Conservation (phyloP, 2,329 filamentous ascomycete species). For the Diaporthe sp. region DNA sequence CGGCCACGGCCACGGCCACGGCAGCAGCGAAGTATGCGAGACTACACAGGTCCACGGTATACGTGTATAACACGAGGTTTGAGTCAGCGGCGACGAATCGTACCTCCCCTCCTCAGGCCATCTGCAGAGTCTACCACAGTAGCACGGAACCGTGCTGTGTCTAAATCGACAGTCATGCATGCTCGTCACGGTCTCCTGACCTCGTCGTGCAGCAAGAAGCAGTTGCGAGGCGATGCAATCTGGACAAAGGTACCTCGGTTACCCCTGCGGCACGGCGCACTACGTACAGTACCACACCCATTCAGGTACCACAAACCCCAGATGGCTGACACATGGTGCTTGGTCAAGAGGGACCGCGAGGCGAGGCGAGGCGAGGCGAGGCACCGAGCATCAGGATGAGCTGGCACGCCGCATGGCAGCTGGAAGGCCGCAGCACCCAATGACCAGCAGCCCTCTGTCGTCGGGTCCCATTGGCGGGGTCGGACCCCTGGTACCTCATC, state of each 20-base stretch:
- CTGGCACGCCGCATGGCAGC: background rate
- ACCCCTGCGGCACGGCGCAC: background rate
- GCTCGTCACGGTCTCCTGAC: constrained; percentile 19
- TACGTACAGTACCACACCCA: background rate
- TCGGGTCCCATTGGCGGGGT: background rate
- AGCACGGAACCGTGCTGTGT: background rate
- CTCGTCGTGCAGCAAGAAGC: constrained; percentile 20
- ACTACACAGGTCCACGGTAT: too few relatives aligned
- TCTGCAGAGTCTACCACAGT: constrained; percentile 4
- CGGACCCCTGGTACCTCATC: constrained; percentile 17
- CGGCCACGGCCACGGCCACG: background rate
- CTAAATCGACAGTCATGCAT: constrained; percentile 2
- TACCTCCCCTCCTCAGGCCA: background rate
- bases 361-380: constrained; percentile 20
- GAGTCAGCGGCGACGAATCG: constrained; percentile 13
- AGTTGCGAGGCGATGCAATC: background rate
- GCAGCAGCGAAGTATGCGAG: too few relatives aligned
- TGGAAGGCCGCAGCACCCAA: background rate
- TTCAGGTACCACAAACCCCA: background rate
- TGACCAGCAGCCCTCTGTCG: background rate
- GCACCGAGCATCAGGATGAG: background rate
- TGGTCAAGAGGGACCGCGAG: background rate
- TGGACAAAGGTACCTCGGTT: background rate
- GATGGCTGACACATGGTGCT: constrained; percentile 4
- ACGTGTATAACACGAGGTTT: background rate